phyloP scores from a whole-genome alignment of 805 yeast genomes.

The Naumovozyma dairenensis region DNA sequence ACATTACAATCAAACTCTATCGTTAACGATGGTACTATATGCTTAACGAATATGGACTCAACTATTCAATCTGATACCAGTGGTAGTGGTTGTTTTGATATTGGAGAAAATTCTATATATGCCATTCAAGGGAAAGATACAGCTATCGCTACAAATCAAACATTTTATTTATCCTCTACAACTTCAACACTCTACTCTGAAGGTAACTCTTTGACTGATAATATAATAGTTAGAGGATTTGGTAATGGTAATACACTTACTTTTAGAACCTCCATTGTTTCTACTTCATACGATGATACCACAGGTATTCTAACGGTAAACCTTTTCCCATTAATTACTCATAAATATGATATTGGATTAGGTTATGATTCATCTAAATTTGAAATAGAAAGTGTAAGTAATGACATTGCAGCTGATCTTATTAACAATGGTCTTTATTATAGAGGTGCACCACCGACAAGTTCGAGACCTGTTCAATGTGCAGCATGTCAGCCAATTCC shows the following conservation, averaged over 20 bases:
- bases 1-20: conserved; percentile 1
- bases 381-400: conserved; percentile 1
- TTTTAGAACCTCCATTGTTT: conserved; percentile 5
- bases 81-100: conserved; percentile 11
- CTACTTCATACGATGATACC: conserved; percentile 3
- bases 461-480: conserved; percentile 2
- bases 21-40: conserved; percentile 10
- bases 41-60: conserved; percentile 5
- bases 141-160: conserved; percentile 6
- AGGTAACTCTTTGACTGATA: conserved; percentile 4
- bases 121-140: conserved; percentile 2
- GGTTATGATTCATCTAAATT: conserved; percentile 6
- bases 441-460: conserved; percentile 3
- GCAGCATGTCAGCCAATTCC: conserved; percentile 3
- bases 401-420: conserved; percentile 3
- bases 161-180: conserved; percentile 7
- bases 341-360: conserved; percentile 8
- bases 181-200: conserved; percentile 7
- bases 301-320: conserved; percentile 8
- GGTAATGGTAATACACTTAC: conserved; percentile 6
- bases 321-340: conserved; percentile 2
- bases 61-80: conserved; percentile 3
- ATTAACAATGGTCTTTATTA: conserved; percentile 5
- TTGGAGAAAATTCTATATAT: conserved; percentile 7
- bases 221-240: conserved; percentile 7